Percentiles rank a stretch among this genome's conserved stretches.
phyloP scores from a whole-genome alignment of 805 yeast species.

The Kodamaea kaohsiungensis region DNA sequence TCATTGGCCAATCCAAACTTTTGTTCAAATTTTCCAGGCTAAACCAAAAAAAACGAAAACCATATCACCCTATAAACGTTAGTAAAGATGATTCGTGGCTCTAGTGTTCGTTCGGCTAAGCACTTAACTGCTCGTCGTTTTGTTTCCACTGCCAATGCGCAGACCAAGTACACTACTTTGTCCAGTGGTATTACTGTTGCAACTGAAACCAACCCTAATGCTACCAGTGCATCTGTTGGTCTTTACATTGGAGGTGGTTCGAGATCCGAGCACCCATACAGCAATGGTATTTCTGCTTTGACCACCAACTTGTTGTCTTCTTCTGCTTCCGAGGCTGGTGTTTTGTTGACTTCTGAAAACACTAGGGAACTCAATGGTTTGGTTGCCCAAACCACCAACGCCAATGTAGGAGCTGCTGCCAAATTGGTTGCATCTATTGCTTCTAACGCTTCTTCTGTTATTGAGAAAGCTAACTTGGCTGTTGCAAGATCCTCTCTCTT shows the following conservation, averaged over 20 bases:
- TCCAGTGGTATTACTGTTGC: slow-evolving; percentile 76
- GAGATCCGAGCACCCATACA: slow-evolving; percentile 74
- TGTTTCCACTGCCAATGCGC: slow-evolving; percentile 56
- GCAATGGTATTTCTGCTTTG: slow-evolving; percentile 77
- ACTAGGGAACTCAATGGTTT: slow-evolving; percentile 67
- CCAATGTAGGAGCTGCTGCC: slow-evolving; percentile 53
- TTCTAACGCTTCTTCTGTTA: slow-evolving; percentile 35
- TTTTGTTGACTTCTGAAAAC: slow-evolving; percentile 52
- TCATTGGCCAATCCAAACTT: slow-evolving; percentile 19
- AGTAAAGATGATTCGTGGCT: slow-evolving; percentile 42
- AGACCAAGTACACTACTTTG: slow-evolving; percentile 69
- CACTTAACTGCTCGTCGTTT: slow-evolving; percentile 49
- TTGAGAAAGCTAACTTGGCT: slow-evolving; percentile 48
- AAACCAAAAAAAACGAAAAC: slow-evolving; percentile 8
- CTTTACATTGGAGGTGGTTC: slow-evolving; percentile 77
- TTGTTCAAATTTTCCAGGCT: slow-evolving; percentile 13
- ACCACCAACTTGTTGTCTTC: slow-evolving; percentile 50
- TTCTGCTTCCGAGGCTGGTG: slow-evolving; percentile 50
- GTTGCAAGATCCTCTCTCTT: slow-evolving; percentile 49
- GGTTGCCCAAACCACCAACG: slow-evolving; percentile 56
- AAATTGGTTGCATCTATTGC: slow-evolving; percentile 49
- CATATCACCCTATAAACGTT: slow-evolving; percentile 8
- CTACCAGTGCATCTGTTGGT: slow-evolving; percentile 64
- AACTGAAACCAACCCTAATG: slow-evolving; percentile 59
- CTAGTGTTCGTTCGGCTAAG: slow-evolving; percentile 28